phyloP scores from a whole-genome alignment of 148 eudicot species.

The Amaranthus hypochondriacus region DNA sequence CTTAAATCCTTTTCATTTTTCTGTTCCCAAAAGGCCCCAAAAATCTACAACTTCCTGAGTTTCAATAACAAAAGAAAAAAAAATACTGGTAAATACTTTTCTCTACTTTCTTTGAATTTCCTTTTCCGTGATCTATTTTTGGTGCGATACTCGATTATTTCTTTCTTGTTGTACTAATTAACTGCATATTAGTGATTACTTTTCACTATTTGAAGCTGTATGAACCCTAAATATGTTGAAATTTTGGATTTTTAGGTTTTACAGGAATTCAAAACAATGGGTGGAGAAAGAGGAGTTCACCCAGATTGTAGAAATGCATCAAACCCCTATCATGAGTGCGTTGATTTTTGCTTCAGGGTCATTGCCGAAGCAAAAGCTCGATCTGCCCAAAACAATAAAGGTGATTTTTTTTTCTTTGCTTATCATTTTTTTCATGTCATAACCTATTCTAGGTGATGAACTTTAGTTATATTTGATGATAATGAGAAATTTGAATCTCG shows the following conservation, averaged over 20 bases:
- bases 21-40: neutral
- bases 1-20: neutral
- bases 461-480: too few species aligned
- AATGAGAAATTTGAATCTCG: too few species aligned
- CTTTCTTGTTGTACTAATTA: neutral
- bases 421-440: neutral
- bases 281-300: conserved; percentile 63
- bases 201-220: neutral
- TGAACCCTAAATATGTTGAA: conserved; percentile 6
- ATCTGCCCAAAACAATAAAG: conserved; percentile 25
- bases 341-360: conserved; percentile 69
- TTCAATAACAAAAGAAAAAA: too few species aligned
- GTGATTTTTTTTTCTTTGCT: conserved; percentile 22
- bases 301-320: conserved; percentile 88
- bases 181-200: neutral
- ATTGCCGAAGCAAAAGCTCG: conserved; percentile 67
- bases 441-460: too few species aligned
- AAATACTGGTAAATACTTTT: neutral
- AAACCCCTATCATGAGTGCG: conserved; percentile 83
- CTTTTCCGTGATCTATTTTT: neutral
- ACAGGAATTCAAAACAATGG: conserved; percentile 30
- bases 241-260: neutral
- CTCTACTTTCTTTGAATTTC: neutral
- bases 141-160: neutral
- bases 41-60: neutral